Evolutionary conservation across 2,329 filamentous ascomycete genomes (phyloP).

Genomic region (Nemania abortiva): DNA sequence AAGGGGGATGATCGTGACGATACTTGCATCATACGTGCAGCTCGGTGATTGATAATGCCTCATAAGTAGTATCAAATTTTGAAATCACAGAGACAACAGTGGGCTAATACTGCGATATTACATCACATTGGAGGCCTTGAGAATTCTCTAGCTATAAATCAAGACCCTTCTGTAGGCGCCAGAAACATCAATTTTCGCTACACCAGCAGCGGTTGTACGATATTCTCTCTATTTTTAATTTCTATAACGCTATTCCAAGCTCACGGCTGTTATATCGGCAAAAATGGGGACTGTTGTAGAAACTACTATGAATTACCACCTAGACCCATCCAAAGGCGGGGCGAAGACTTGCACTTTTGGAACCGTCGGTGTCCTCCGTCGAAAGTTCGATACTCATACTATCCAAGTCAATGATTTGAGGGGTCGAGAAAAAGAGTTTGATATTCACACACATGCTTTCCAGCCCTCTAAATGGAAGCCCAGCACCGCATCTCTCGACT

Average conservation of each 20-base stretch:
- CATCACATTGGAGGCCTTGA: too few relatives aligned
- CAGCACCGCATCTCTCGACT: slow-evolving; percentile 22
- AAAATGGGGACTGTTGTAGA: slow-evolving; percentile 24
- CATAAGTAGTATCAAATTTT: not conserved
- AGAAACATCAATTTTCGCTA: not conserved
- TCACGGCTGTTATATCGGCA: not conserved
- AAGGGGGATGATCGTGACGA: not conserved
- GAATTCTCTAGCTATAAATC: too few relatives aligned
- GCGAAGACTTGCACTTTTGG: slow-evolving; percentile 20
- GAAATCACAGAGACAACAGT: not conserved
- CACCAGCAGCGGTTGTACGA: not conserved
- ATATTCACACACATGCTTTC: slow-evolving; percentile 35
- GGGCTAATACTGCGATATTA: too few relatives aligned
- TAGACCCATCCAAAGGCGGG: slow-evolving; percentile 33
- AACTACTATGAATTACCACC: slow-evolving; percentile 36
- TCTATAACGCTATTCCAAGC: not conserved
- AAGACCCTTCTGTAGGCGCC: not conserved
- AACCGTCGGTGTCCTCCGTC: slow-evolving; percentile 35
- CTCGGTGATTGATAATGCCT: not conserved
- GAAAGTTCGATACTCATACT: slow-evolving; percentile 33
- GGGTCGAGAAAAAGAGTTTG: slow-evolving; percentile 27
- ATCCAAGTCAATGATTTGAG: slow-evolving; percentile 31
- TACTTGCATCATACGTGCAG: not conserved
- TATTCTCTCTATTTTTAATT: not conserved
- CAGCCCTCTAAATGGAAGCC: slow-evolving; percentile 32